phyloP scores from a whole-genome alignment of 176 grass and related monocot genomes.

The Musa itinerans region DNA sequence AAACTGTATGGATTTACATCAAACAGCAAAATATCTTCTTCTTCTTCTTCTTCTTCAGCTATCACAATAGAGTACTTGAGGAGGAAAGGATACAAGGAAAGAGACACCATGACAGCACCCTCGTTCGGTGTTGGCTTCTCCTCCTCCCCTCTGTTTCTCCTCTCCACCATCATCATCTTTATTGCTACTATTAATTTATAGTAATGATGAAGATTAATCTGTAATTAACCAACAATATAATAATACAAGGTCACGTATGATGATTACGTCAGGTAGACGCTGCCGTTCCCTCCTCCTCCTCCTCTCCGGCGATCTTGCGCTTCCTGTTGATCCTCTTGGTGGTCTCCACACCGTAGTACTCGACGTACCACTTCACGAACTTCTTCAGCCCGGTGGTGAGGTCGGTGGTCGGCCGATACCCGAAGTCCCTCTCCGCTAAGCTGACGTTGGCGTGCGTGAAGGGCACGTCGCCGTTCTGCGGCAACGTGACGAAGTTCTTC shows the following conservation, averaged over 20 bases:
- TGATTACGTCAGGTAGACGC: not conserved
- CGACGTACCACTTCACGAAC: conserved; percentile 8
- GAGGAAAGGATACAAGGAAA: not conserved
- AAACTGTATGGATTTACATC: no score
- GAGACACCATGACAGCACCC: not conserved
- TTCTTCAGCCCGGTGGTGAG: conserved; percentile 4
- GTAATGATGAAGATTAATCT: not conserved
- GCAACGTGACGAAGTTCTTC: conserved; percentile 8
- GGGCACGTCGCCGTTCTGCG: conserved; percentile 13
- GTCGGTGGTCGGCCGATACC: conserved; percentile 10
- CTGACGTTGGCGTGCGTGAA: conserved; percentile 14
- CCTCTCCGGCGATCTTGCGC: not conserved
- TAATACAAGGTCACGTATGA: not conserved
- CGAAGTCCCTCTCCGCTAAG: conserved; percentile 7
- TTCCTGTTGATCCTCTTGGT: not conserved
- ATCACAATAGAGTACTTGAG: not conserved
- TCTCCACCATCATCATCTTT: not conserved
- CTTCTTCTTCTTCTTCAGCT: no score
- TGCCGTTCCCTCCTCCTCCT: not conserved
- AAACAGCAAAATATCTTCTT: no score
- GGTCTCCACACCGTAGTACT: conserved; percentile 4
- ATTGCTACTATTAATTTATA: not conserved
- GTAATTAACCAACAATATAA: not conserved
- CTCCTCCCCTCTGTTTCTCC: not conserved
- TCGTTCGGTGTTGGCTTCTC: not conserved